phyloP scores from a whole-genome alignment of 805 yeast species.

The Candida palmyrensis region DNA sequence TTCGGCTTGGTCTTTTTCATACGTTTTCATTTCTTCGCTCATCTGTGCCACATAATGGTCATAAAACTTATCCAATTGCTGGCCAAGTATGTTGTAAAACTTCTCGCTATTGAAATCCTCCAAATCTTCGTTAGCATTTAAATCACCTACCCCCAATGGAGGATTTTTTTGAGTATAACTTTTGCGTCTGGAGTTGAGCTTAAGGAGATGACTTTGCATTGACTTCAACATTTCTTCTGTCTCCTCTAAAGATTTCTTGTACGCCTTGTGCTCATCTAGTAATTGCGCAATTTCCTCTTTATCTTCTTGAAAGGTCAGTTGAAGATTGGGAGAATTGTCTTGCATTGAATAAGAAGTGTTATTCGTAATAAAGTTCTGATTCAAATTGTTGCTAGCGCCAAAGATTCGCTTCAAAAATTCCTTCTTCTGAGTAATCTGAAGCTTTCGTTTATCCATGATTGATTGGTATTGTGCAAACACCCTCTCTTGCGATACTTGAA shows the following conservation, averaged over 20 bases:
- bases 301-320: conserved; percentile 37
- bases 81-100: conserved; percentile 16
- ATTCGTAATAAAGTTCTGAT: conserved; percentile 36
- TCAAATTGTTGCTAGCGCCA: conserved; percentile 33
- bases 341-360: conserved; percentile 32
- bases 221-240: conserved; percentile 12
- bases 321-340: conserved; percentile 31
- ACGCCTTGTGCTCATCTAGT: conserved; percentile 29
- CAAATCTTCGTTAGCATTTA: conserved; percentile 2
- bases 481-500: conserved; percentile 28
- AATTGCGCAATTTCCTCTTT: conserved; percentile 32
- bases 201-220: conserved; percentile 1
- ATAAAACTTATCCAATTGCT: conserved; percentile 18
- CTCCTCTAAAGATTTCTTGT: conserved; percentile 18
- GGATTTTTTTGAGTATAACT: background rate
- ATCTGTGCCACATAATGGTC: conserved; percentile 5
- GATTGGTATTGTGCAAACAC: conserved; percentile 29
- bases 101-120: conserved; percentile 22
- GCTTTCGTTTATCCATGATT: conserved; percentile 29
- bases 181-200: background rate
- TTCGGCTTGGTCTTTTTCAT: background rate
- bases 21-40: conserved; percentile 1
- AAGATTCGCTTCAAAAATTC: conserved; percentile 33
- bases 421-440: conserved; percentile 36
- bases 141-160: too few species aligned